Base-by-base conservation (phyloP, 163 green algal genomes). In the Chloromonas sp. region DNA sequence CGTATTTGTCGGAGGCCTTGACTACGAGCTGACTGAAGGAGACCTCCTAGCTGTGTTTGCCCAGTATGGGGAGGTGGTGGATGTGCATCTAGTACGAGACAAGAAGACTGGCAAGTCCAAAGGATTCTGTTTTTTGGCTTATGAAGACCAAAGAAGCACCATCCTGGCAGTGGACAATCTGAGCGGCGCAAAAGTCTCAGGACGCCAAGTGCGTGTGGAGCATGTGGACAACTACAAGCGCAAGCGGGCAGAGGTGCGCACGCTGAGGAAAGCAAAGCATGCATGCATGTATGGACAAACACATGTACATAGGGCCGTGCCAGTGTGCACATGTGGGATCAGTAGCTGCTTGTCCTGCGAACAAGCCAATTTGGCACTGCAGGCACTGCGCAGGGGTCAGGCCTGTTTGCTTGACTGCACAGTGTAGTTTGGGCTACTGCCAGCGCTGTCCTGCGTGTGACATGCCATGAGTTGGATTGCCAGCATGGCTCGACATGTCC, bases 121-220 rank as follows among this genome's bases (percentile, higher is more conserved):
- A 70, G 97, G 97, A n/a, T 99, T 99, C 91, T 96, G 95, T 0
- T 99, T 99, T 80, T 70, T 99, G 2, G 97, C 97, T 1, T 99
- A 99, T 84, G 95, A 98, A 78, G 97, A 84, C 62, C 97, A 99
- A 90, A 92, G 96, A 57, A 97, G 92, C 88, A 99, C 97, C 0
- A 92, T 98, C 3, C 87, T 99, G 58, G 95, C 97, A 3, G 96
- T 99, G 57, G 97, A 99, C 92, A 99, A 99, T 88, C 87, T 99
- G 11, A 98, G 92, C 85, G 97, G 97, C 2, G 91, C 95, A 0
- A 92, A 83, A 5, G 95, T 99, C 14, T 92, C 89, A 0, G 94
- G 94, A 0, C 92, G 97, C 14, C 95, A 87, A 5, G 88, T 99
- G 0, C 84, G 91, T 0, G 97, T 99, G 62, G 96, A 99, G 87